Evolutionary conservation across 305 asterid genomes (phyloP).

Genomic region (Fraxinus ornus): DNA sequence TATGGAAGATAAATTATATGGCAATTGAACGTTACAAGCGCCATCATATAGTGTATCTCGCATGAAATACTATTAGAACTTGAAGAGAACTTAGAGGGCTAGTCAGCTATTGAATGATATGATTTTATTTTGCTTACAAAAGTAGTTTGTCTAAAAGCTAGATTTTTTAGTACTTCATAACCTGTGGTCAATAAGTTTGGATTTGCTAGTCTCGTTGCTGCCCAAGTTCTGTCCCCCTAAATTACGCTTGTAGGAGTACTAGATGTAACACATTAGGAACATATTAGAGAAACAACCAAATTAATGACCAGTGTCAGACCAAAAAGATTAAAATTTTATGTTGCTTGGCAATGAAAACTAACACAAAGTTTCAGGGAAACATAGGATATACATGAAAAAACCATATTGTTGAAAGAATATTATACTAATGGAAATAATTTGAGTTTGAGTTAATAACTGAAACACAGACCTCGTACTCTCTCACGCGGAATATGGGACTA

Average conservation of each 20-base stretch:
- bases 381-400: background rate
- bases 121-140: background rate
- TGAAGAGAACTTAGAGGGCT: background rate
- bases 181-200: conserved; percentile 10
- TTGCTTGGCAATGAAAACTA: conserved; percentile 21
- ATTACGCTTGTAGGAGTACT: background rate
- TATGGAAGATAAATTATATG: background rate
- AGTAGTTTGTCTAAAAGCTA: background rate
- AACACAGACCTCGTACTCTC: conserved; percentile 81
- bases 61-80: background rate
- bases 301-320: background rate
- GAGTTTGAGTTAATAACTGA: conserved; percentile 7
- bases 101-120: background rate
- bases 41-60: conserved; percentile 7
- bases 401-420: background rate
- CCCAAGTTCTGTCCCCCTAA: background rate
- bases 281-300: background rate
- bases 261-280: background rate
- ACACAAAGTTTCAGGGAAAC: background rate
- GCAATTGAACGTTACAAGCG: conserved; percentile 1
- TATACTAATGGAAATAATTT: background rate
- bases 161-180: conserved; percentile 7
- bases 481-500: conserved; percentile 73
- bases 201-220: background rate
- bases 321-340: conserved; percentile 6